Conservation (phyloP, 306 rosid species). For the Potentilla sterilis region DNA sequence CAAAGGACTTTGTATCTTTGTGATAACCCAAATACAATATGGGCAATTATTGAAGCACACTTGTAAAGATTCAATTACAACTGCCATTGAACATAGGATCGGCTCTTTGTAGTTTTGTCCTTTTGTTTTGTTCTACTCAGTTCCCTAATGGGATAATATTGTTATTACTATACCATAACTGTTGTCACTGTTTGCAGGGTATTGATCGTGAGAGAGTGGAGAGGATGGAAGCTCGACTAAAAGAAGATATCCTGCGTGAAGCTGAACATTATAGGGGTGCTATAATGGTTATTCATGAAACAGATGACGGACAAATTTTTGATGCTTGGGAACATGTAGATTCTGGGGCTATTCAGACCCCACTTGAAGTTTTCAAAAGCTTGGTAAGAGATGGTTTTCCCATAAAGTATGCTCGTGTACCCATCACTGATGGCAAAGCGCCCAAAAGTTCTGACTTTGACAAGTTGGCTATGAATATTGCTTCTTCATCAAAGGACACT, state of each 20-base stretch:
- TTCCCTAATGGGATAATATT: background rate
- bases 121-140: background rate
- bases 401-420: slow-evolving; percentile 86
- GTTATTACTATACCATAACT: background rate
- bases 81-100: background rate
- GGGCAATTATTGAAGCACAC: background rate
- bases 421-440: slow-evolving; percentile 93
- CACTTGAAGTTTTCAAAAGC: slow-evolving; percentile 77
- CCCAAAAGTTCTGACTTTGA: slow-evolving; percentile 89
- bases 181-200: slow-evolving; percentile 52
- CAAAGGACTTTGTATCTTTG: background rate
- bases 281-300: slow-evolving; percentile 90
- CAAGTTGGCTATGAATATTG: slow-evolving; percentile 64
- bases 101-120: background rate
- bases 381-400: slow-evolving; percentile 80
- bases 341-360: slow-evolving; percentile 71
- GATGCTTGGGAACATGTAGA: slow-evolving; percentile 85
- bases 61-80: background rate
- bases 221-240: slow-evolving; percentile 87
- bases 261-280: slow-evolving; percentile 74
- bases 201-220: slow-evolving; percentile 85
- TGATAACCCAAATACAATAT: slow-evolving; percentile 7
- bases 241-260: slow-evolving; percentile 82
- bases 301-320: slow-evolving; percentile 73
- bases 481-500: slow-evolving; percentile 72